A percentile compares a stretch with the other conserved stretches of the same genome.
phyloP scores from a whole-genome alignment of 2,329 filamentous ascomycete genomes.

The Verticillium zaregamsianum region DNA sequence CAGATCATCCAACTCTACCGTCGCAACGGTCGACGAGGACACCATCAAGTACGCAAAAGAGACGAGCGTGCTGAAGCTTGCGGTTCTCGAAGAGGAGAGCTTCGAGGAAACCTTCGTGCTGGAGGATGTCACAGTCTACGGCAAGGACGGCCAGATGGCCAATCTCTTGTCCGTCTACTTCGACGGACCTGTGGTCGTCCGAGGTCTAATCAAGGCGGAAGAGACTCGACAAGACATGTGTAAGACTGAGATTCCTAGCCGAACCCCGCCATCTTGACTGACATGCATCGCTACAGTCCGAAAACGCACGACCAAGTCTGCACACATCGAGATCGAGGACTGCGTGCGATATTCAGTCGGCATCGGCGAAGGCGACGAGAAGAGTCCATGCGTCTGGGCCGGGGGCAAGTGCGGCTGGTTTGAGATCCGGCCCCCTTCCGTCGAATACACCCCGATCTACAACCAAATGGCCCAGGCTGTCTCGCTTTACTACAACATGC shows the following conservation, averaged over 20 bases:
- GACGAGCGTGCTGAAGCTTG: conserved; percentile 26
- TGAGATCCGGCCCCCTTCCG: conserved; percentile 53
- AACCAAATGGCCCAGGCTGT: conserved; percentile 60
- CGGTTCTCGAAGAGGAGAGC: not conserved
- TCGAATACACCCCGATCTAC: conserved; percentile 52
- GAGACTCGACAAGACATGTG: conserved; percentile 37
- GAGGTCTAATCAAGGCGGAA: conserved; percentile 38
- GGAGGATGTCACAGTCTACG: conserved; percentile 52
- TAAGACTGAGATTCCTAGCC: conserved; percentile 21
- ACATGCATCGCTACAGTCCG: conserved; percentile 23
- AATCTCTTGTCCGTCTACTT: conserved; percentile 59
- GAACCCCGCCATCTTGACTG: not conserved
- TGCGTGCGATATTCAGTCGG: conserved; percentile 39
- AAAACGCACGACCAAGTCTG: conserved; percentile 22
- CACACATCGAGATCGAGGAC: conserved; percentile 51
- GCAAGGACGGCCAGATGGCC: conserved; percentile 46
- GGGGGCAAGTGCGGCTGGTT: conserved; percentile 64
- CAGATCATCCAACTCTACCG: conserved; percentile 39
- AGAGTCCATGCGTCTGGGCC: conserved; percentile 60
- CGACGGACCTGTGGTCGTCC: conserved; percentile 57
- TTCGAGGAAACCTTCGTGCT: conserved; percentile 8
- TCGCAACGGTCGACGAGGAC: conserved; percentile 34
- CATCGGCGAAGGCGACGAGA: conserved; percentile 46
- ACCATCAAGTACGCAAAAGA: conserved; percentile 27
- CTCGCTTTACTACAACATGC: conserved; percentile 57